phyloP scores from a whole-genome alignment of 2,329 filamentous ascomycete genomes.

The Sporothrix schenckii region DNA sequence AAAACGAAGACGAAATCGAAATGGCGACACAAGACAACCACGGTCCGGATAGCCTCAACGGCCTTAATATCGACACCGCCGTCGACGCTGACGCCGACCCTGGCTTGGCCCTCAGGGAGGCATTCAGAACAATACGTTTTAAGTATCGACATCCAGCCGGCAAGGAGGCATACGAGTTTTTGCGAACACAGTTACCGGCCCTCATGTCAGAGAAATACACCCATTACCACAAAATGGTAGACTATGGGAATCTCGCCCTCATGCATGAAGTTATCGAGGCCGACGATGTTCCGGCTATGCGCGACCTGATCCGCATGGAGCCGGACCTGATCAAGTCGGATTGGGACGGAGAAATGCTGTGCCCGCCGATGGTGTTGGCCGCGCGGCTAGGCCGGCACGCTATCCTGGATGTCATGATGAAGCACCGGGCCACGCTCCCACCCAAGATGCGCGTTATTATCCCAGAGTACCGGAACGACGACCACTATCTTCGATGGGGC shows the following conservation, averaged over 20 bases:
- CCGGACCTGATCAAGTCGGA: constrained; percentile 17
- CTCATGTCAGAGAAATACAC: constrained; percentile 15
- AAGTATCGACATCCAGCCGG: constrained; percentile 3
- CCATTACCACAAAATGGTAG: constrained; percentile 12
- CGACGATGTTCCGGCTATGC: constrained; percentile 24
- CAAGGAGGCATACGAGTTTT: constrained; percentile 21
- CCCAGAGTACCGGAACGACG: constrained; percentile 23
- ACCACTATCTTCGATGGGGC: background rate
- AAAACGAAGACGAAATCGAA: background rate
- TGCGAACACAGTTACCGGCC: constrained; percentile 18
- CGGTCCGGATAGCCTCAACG: constrained; percentile 2
- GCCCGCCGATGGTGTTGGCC: constrained; percentile 24
- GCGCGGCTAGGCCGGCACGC: constrained; percentile 10
- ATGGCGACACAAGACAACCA: constrained; percentile 20
- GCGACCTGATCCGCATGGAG: constrained; percentile 12
- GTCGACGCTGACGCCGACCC: constrained; percentile 22
- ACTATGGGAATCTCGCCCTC: constrained; percentile 8
- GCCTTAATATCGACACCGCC: constrained; percentile 19
- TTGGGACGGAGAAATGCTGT: background rate
- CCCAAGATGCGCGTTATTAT: constrained; percentile 15
- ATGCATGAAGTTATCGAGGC: constrained; percentile 17
- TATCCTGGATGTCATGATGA: constrained; percentile 14
- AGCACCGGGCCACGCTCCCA: constrained; percentile 24
- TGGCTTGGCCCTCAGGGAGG: constrained; percentile 23
- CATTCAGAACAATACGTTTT: constrained; percentile 16